Conservation (phyloP, 768 basidiomycete genomes). For the Hebeloma cylindrosporum region DNA sequence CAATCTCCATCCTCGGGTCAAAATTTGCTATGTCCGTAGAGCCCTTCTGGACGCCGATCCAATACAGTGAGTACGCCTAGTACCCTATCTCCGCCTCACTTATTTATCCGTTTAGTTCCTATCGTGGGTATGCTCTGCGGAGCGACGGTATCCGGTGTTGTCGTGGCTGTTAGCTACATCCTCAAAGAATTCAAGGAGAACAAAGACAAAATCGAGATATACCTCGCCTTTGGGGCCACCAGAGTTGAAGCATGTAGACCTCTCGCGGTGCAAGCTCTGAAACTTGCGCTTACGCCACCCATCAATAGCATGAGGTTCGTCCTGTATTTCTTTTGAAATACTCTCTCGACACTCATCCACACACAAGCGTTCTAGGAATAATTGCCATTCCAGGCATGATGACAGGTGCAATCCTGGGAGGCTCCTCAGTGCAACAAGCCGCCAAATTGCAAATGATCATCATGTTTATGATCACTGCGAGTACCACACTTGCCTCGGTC, state of each 20-base stretch:
- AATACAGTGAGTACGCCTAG: conserved; percentile 59
- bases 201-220: conserved; percentile 80
- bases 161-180: conserved; percentile 68
- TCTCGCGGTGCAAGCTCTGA: conserved; percentile 75
- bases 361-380: conserved; percentile 66
- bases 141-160: conserved; percentile 72
- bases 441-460: conserved; percentile 89
- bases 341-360: not conserved
- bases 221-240: conserved; percentile 83
- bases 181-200: conserved; percentile 79
- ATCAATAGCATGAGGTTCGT: conserved; percentile 83
- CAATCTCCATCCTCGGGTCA: conserved; percentile 74
- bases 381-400: conserved; percentile 89
- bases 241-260: conserved; percentile 83
- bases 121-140: conserved; percentile 88
- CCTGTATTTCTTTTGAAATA: not conserved
- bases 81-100: not conserved
- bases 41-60: conserved; percentile 83
- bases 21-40: conserved; percentile 72
- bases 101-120: conserved; percentile 50
- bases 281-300: conserved; percentile 74
- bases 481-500: conserved; percentile 70
- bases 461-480: conserved; percentile 89
- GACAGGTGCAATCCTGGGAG: conserved; percentile 89
- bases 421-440: conserved; percentile 81